These are phyloP conservation scores for Carex sylvatica DNA, from an alignment of 202 grass and related monocot species.

Conservation along the genomic window DNA sequence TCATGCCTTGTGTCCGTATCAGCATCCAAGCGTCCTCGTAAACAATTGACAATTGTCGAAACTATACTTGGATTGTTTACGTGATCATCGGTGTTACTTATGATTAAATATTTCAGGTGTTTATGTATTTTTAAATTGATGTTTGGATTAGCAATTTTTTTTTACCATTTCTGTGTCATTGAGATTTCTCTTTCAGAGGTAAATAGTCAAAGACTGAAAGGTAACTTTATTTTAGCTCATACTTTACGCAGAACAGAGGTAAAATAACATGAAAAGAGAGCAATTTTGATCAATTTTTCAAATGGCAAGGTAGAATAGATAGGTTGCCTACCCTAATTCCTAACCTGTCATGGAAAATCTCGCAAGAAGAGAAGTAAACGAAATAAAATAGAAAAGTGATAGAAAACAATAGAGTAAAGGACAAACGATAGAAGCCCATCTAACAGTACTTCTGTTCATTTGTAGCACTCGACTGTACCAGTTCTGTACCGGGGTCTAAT, in stretches of 20 bases:
- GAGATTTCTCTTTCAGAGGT: not conserved
- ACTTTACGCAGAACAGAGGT: not conserved
- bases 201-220: too few relatives aligned
- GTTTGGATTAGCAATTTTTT: too few relatives aligned
- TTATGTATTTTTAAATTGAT: too few relatives aligned
- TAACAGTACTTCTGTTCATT: constrained; percentile 26
- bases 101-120: too few relatives aligned
- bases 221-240: not conserved
- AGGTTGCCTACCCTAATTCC: not conserved
- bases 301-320: not conserved
- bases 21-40: too few relatives aligned
- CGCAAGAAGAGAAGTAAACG: not conserved
- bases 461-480: constrained; percentile 3
- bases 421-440: constrained; percentile 15
- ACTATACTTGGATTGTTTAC: too few relatives aligned
- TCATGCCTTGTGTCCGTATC: too few relatives aligned
- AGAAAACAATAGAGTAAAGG: not conserved
- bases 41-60: too few relatives aligned
- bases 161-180: too few relatives aligned
- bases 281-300: not conserved
- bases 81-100: too few relatives aligned
- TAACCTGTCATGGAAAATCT: not conserved
- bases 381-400: constrained; percentile 9
- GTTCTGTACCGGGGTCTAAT: constrained; percentile 10
- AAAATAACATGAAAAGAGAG: not conserved